These are phyloP conservation scores for Adansonia rubrostipa DNA, from an alignment of 441 rosid genomes.

Conservation along the genomic window DNA sequence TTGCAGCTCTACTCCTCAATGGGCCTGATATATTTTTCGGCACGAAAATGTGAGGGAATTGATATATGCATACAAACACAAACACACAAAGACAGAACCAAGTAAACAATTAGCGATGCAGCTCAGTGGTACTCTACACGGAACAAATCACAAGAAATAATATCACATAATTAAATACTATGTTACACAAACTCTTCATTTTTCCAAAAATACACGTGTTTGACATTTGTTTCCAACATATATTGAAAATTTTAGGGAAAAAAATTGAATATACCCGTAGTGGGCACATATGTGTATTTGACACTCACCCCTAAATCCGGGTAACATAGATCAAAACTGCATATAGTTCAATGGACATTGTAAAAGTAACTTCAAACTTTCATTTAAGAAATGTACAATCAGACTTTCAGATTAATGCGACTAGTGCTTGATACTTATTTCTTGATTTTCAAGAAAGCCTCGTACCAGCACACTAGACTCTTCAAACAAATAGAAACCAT, in stretches of 20 bases:
- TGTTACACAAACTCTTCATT: too few relatives aligned
- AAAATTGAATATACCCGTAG: too few relatives aligned
- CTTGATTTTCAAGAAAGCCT: background rate
- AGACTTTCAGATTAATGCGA: too few relatives aligned
- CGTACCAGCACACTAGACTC: background rate
- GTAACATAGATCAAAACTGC: background rate
- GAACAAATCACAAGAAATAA: background rate
- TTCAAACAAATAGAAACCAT: background rate
- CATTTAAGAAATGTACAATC: background rate
- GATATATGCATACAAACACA: background rate
- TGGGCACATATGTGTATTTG: too few relatives aligned
- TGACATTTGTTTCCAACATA: too few relatives aligned
- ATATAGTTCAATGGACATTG: background rate
- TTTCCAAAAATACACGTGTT: too few relatives aligned
- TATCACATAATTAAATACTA: background rate
- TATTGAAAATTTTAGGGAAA: too few relatives aligned
- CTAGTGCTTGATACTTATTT: background rate
- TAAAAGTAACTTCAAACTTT: background rate
- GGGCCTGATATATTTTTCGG: conserved; percentile 49
- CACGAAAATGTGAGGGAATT: background rate
- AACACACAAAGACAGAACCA: too few relatives aligned
- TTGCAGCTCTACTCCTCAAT: conserved; percentile 74
- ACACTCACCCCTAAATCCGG: too few relatives aligned
- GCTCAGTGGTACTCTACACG: background rate
- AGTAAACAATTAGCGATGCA: background rate